phyloP scores from a whole-genome alignment of 768 basidiomycete species.

The Suillus sp. region DNA sequence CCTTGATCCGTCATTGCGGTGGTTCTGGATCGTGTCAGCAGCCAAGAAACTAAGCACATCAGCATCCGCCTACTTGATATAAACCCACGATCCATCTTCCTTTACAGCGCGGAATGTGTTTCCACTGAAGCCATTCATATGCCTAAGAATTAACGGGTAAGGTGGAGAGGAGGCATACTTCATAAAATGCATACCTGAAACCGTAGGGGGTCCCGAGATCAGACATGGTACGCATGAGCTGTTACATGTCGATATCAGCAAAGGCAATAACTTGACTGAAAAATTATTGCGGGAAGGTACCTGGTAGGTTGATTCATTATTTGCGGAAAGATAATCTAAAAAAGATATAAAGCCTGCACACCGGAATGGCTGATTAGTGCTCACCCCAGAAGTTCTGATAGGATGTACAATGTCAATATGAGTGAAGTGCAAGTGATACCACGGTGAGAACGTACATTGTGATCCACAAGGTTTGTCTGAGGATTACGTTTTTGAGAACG shows the following conservation, averaged over 20 bases:
- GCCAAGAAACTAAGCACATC: neutral
- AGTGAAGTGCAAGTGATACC: neutral
- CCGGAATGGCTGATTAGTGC: neutral
- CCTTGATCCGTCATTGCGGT: constrained; percentile 35
- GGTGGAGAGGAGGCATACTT: neutral
- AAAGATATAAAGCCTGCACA: constrained; percentile 6
- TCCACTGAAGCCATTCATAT: constrained; percentile 53
- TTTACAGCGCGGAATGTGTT: constrained; percentile 51
- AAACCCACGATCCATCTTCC: constrained; percentile 49
- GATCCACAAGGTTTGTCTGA: constrained; percentile 51
- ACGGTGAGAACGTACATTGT: constrained; percentile 25
- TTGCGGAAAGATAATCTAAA: constrained; percentile 48
- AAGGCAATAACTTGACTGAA: neutral
- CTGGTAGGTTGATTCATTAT: constrained; percentile 49
- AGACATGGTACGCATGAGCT: constrained; percentile 51
- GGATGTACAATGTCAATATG: neutral
- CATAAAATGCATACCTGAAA: constrained; percentile 27
- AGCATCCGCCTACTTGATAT: constrained; percentile 48
- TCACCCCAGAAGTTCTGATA: constrained; percentile 25
- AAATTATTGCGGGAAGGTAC: constrained; percentile 9
- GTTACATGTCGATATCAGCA: constrained; percentile 9
- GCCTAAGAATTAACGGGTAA: constrained; percentile 22
- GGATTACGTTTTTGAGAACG: constrained; percentile 47
- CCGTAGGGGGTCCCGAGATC: constrained; percentile 61
- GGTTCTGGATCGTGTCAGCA: constrained; percentile 22